These are phyloP conservation scores for Acacia pycnantha DNA, from an alignment of 331 rosid genomes.

Conservation along the genomic window DNA sequence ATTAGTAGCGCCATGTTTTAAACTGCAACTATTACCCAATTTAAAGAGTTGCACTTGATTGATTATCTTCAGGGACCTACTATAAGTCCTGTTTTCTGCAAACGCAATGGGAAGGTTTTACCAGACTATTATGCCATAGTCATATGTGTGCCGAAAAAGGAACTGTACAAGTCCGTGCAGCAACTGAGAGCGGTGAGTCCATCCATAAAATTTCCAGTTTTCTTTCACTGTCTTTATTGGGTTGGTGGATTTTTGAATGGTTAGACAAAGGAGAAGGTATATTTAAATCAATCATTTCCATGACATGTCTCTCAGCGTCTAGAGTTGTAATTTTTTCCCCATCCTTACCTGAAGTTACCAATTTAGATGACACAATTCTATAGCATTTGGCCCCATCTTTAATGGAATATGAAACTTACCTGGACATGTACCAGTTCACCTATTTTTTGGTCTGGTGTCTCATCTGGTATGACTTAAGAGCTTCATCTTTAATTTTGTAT, in stretches of 20 bases:
- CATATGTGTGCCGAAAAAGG: constrained; percentile 88
- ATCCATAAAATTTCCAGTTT: not conserved
- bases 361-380: not conserved
- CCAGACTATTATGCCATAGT: constrained; percentile 84
- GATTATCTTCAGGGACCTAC: constrained; percentile 76
- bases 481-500: constrained; percentile 1
- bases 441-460: not conserved
- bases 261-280: not conserved
- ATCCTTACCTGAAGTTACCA: not conserved
- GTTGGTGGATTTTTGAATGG: constrained; percentile 23
- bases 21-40: constrained; percentile 1
- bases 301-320: not conserved
- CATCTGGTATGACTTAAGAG: not conserved
- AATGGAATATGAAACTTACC: not conserved
- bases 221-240: not conserved
- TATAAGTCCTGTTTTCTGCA: constrained; percentile 81
- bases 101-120: constrained; percentile 58
- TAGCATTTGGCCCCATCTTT: not conserved
- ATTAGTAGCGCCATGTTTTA: constrained; percentile 5
- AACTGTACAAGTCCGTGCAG: constrained; percentile 77
- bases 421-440: not conserved
- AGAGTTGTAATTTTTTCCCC: not conserved
- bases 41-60: constrained; percentile 25
- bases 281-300: not conserved
- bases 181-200: constrained; percentile 84